Evolutionary conservation across 768 basidiomycete species (phyloP), one percentile per base, ranked within the genome.

Genomic region (Tremella fuciformis): DNA sequence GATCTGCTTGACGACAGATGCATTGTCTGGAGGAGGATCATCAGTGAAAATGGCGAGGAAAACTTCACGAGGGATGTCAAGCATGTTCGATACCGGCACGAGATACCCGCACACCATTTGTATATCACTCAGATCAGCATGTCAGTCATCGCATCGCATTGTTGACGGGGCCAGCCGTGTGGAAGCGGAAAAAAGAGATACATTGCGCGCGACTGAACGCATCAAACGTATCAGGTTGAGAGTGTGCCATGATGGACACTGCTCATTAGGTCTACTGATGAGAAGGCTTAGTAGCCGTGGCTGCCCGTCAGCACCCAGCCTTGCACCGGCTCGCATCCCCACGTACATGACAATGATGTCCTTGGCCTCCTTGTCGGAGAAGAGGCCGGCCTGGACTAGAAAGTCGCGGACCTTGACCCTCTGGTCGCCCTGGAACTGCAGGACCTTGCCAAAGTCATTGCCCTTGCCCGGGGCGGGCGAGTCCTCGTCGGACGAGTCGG

Each of bases 351-450:
- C 72, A 55, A 77, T 71, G 57, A 60, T 61, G 62, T 75, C 75
- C 74, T 78, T 78, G 29, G 75, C 76, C 57, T 78, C 77, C 64
- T 75, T 76, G 65, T 70, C 70, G 26, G 62, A 62, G 48, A 76
- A 70, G 46, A 78, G 65, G 16, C 76, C 77, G 22, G 64, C 60
- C 71, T 88, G 86, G 61, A 82, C 81, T 66, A 99, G 85, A 83
- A 97, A 97, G 50, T 81, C 84, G 54, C 84, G 84, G 65, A 97
- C 94, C 83, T 93, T 92, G 75, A 82, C 78, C 52, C 96, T 85
- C 79, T 99, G 96, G 79, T 99, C 96, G 62, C 96, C 96, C 78
- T 98, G 96, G 64, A 99, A 86, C 80, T 99, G 96, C 73, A 99
- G 90, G 76, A 99, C 90, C 80, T 92, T 84, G 57, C 96, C 96